Percentiles rank a stretch among this genome's conserved stretches.
Evolutionary conservation across 208 protist genomes (phyloP).

Genomic region (Tritrichomonas foetus): DNA sequence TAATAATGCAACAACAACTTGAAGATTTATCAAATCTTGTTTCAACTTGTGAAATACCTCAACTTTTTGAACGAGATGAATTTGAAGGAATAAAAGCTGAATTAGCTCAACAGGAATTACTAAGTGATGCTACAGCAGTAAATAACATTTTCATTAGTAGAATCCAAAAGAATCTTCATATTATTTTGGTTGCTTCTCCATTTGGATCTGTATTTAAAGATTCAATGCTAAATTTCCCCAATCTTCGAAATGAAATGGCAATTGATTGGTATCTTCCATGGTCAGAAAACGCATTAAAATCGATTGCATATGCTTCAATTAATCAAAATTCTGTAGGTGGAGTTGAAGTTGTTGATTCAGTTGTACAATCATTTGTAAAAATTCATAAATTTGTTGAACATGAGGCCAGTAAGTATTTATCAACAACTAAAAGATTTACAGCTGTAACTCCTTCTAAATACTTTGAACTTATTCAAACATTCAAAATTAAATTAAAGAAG

Average conservation of each 20-base stretch:
- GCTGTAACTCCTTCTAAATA: slow-evolving; percentile 98
- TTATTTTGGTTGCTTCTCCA: slow-evolving; percentile 91
- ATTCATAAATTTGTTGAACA: slow-evolving; percentile 76
- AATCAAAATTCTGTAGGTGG: slow-evolving; percentile 65
- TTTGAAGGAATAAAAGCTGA: slow-evolving; percentile 49
- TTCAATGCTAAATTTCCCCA: slow-evolving; percentile 88
- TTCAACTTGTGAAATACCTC: slow-evolving; percentile 87
- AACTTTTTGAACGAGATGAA: slow-evolving; percentile 86
- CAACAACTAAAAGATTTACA: slow-evolving; percentile 82
- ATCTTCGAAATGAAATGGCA: slow-evolving; percentile 87
- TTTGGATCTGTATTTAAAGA: slow-evolving; percentile 83
- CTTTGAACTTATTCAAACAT: slow-evolving; percentile 93
- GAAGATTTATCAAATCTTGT: slow-evolving; percentile 94
- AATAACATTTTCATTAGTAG: slow-evolving; percentile 86
- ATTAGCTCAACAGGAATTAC: slow-evolving; percentile 61
- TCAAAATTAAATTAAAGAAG: slow-evolving; percentile 80
- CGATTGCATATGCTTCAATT: slow-evolving; percentile 72
- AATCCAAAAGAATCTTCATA: slow-evolving; percentile 80
- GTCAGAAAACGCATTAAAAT: slow-evolving; percentile 87
- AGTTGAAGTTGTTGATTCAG: not conserved
- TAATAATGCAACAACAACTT: slow-evolving; percentile 82
- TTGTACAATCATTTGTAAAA: slow-evolving; percentile 50
- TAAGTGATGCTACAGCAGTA: slow-evolving; percentile 70
- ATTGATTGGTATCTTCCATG: slow-evolving; percentile 97
- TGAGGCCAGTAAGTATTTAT: slow-evolving; percentile 76